Conservation (phyloP, 2,329 filamentous ascomycete genomes). For the Cladosporium velox region DNA sequence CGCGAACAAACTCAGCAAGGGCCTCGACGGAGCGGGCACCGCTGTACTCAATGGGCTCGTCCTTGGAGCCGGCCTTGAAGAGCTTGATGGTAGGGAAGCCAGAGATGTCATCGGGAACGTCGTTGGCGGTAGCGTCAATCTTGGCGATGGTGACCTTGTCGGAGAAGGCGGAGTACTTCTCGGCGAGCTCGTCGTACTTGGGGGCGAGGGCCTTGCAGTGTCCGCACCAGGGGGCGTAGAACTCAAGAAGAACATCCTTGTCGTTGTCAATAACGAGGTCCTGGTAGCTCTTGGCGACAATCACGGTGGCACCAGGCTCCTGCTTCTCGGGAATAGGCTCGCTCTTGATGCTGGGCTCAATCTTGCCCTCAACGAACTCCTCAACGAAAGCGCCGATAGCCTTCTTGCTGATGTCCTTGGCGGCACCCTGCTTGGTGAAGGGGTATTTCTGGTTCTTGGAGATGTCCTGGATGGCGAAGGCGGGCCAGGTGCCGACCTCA, state of each 20-base stretch:
- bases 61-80: conserved; percentile 88
- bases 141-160: conserved; percentile 74
- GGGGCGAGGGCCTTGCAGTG: conserved; percentile 70
- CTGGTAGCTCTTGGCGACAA: conserved; percentile 94
- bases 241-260: conserved; percentile 97
- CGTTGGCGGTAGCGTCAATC: conserved; percentile 94
- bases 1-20: conserved; percentile 85
- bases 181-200: conserved; percentile 66
- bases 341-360: conserved; percentile 96
- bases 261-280: conserved; percentile 86
- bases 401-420: conserved; percentile 72
- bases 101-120: conserved; percentile 93
- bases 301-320: conserved; percentile 80
- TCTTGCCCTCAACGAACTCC: conserved; percentile 80
- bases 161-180: conserved; percentile 54
- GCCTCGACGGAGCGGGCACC: conserved; percentile 90
- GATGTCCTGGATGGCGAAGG: conserved; percentile 96
- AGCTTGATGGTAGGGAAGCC: conserved; percentile 99
- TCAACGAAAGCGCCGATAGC: conserved; percentile 80
- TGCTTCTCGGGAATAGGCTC: conserved; percentile 94
- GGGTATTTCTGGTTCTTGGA: conserved; percentile 97
- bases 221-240: conserved; percentile 87
- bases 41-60: conserved; percentile 78
- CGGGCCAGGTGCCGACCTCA: conserved; percentile 89
- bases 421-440: conserved; percentile 66